These are phyloP conservation scores for Fusarium pininemorale DNA, from an alignment of 2,329 filamentous ascomycete species.

Conservation along the genomic window DNA sequence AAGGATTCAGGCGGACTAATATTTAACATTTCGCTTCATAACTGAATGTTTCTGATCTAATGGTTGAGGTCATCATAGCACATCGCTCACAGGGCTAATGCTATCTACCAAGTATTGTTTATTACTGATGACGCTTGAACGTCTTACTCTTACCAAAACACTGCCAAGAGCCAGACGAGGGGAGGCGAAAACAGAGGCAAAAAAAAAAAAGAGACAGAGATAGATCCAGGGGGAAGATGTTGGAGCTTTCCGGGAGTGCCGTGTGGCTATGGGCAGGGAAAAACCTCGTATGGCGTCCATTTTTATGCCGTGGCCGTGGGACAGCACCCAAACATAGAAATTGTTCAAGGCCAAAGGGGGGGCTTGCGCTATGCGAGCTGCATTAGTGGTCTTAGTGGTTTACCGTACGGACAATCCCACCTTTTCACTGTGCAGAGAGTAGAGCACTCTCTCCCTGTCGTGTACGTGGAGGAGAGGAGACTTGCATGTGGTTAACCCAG, in stretches of 20 bases:
- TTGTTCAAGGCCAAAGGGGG: conserved; percentile 26
- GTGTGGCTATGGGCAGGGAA: conserved; percentile 40
- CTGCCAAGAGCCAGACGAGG: conserved; percentile 14
- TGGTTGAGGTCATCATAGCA: background rate
- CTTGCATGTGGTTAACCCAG: conserved; percentile 34
- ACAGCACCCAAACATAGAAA: conserved; percentile 43
- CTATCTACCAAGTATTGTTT: background rate
- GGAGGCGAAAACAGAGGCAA: background rate
- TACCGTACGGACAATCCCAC: conserved; percentile 28
- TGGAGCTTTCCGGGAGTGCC: conserved; percentile 26
- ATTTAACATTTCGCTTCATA: background rate
- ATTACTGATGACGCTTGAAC: conserved; percentile 1
- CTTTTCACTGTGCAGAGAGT: background rate
- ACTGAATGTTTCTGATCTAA: background rate
- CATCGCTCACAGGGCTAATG: background rate
- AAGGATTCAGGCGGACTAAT: background rate
- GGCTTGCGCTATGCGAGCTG: conserved; percentile 26
- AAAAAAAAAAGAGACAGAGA: background rate
- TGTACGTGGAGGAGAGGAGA: conserved; percentile 15
- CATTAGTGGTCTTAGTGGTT: conserved; percentile 7
- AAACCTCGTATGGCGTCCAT: conserved; percentile 37
- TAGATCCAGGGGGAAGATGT: conserved; percentile 16
- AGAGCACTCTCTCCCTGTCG: conserved; percentile 15
- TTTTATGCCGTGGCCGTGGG: conserved; percentile 37
- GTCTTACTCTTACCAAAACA: background rate